Base-by-base conservation (phyloP, 2,329 filamentous ascomycete species). In the Talaromyces sp. region DNA sequence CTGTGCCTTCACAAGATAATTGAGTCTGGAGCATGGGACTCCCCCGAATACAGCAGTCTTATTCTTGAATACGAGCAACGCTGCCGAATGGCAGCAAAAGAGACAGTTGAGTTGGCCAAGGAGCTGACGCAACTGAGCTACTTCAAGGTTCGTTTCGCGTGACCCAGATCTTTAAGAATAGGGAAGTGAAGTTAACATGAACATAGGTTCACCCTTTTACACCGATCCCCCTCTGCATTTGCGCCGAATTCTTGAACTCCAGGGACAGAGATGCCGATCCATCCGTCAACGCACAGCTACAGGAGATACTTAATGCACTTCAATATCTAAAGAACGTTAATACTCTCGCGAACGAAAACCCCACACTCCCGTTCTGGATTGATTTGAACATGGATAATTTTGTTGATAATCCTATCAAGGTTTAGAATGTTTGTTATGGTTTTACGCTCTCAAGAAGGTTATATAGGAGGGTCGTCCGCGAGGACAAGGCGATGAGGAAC, bases 1-100 rank as follows among this genome's bases (percentile, higher is more conserved):
- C 15, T 63, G 15, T 62, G 60, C 21, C 53, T 63, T 15, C 60
- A 58, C 22, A 63, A 63, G 22, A 57, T 55, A 22, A 63, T 63
- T 5, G 57, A 59, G 40, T 54, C 54, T 2, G 28, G 43, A 13
- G 17, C 50, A 13, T 58, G 57, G 54, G 55, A 58, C 19, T 33
- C 40, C 5, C 48, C 48, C 15, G 61, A 62, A 17, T 58, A 61
- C 25, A 37, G 41, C 21, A 53, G 33, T 17, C 48, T 57, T 3
- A 28, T 55, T 9, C 51, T 61, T 1, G 52, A 52, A 31, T 62
- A 61, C 35, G 56, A 62, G 39, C 48, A 53, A 19, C 60, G 60
- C 2, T 52, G 59, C 15, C 46, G 54, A 15, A 33, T 54, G 9
- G 60, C 60, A 10, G 59, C 59, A n/a, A 53, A 59, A 35, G 60